Base-by-base conservation (phyloP, 1,284 basidiomycete genomes). In the Cutaneotrichosporon sp. region DNA sequence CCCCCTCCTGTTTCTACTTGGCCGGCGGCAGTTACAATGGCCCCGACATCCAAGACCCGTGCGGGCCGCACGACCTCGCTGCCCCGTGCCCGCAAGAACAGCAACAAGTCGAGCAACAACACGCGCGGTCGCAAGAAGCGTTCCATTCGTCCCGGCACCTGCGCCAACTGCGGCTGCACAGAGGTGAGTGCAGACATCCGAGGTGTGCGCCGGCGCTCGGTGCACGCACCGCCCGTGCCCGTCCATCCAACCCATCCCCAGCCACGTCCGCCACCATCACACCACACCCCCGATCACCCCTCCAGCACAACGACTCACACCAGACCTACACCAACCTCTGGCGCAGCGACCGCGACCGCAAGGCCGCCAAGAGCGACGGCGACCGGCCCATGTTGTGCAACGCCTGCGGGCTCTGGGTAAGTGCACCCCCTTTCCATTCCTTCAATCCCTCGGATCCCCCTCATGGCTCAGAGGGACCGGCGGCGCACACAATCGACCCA, bases 381-480 rank as follows among this genome's bases (percentile, higher is more conserved):
- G n/a, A 34, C 31, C 45, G 45, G 24, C 47, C 55, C 14, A 60
- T 66, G 61, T 47, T 66, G 22, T 66, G 64, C 53, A 66, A 66
- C 42, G 64, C 64, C 0, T 66, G 65, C 43, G 65, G 65, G 4
- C 56, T 66, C 24, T 66, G 65, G 65, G 64, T 66, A 16, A 57
- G 64, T 59, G 4, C 4, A 22, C 9, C 7, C 24, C 25, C 38
- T n/a, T 25, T 31, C 36, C 54, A 42, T 42, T 50, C 25, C 47
- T 24, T 27, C 25, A 27, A 29, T 18, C 25, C 25, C 25, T 27
- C 11, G n/a, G 11, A 10, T 24, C 6, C 36, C 36, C 18, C 36
- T 47, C 25, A 47, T 27, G 24, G 25, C 47, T 31, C 47, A n/a
- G 24, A 25, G 47, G 13, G 18, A n/a, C 25, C 18, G 18, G 47